These are phyloP conservation scores for Papiliotrema fonsecae DNA, from an alignment of 1,284 basidiomycete genomes.

Conservation along the genomic window DNA sequence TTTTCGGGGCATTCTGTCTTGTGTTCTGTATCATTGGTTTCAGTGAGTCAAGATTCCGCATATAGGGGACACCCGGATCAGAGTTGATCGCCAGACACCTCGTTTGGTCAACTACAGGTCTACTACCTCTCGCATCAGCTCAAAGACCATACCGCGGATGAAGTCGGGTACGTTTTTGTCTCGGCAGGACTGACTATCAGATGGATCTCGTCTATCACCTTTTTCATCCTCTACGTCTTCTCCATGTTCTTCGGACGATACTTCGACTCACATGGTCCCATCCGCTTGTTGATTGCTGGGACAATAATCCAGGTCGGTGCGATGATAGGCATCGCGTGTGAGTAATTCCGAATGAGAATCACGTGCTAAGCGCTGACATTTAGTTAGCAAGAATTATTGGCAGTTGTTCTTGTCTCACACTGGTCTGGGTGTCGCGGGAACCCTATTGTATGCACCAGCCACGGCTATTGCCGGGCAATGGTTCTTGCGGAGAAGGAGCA, in stretches of 20 bases:
- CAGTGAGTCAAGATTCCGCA: conserved; percentile 23
- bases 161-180: conserved; percentile 31
- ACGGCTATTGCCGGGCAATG: conserved; percentile 42
- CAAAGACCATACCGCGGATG: conserved; percentile 22
- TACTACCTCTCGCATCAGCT: conserved; percentile 41
- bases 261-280: conserved; percentile 41
- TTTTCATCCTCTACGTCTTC: conserved; percentile 30
- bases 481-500: conserved; percentile 36
- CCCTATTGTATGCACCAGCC: conserved; percentile 37
- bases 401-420: conserved; percentile 43
- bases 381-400: conserved; percentile 41
- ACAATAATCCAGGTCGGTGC: conserved; percentile 23
- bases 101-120: conserved; percentile 36
- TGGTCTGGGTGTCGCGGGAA: conserved; percentile 34
- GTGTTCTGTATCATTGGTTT: conserved; percentile 42
- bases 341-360: conserved; percentile 11
- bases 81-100: conserved; percentile 22
- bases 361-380: neutral
- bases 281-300: conserved; percentile 21
- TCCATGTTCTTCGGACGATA: conserved; percentile 36
- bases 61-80: neutral
- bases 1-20: conserved; percentile 31
- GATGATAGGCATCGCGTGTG: conserved; percentile 40
- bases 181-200: conserved; percentile 12
- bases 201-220: conserved; percentile 39